Evolutionary conservation across 2,329 filamentous ascomycete species (phyloP).

Genomic region (Colletotrichum camelliae): DNA sequence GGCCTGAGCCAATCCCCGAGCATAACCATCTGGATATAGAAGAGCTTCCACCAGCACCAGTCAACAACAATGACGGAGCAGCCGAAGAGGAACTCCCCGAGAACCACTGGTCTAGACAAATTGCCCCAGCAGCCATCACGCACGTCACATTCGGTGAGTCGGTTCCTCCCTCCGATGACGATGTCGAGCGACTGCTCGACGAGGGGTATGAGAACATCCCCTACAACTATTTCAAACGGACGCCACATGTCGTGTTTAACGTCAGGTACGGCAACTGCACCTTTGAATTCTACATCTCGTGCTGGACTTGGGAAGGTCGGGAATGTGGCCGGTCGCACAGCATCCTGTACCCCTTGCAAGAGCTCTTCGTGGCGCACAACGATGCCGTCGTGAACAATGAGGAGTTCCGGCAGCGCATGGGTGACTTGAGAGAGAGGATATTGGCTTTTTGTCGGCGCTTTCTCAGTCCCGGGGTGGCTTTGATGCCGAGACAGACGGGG

Average conservation of each 20-base stretch:
- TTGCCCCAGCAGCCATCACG: background rate
- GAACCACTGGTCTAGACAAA: background rate
- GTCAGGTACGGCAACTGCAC: background rate
- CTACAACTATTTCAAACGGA: background rate
- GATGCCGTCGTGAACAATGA: background rate
- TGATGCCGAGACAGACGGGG: background rate
- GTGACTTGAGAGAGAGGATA: background rate
- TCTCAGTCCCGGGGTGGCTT: background rate
- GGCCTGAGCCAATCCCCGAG: background rate
- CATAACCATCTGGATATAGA: fast-evolving
- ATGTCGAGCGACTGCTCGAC: background rate
- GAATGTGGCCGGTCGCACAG: background rate
- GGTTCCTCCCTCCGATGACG: background rate
- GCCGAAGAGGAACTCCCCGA: background rate
- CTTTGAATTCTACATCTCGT: background rate
- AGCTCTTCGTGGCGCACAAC: background rate
- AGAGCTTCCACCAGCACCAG: background rate
- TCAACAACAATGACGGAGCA: background rate
- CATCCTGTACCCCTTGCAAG: background rate
- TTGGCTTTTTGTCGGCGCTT: fast-evolving
- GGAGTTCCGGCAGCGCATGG: fast-evolving
- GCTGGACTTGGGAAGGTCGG: background rate
- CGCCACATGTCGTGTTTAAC: background rate
- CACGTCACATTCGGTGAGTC: background rate
- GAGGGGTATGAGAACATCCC: background rate